Evolutionary conservation across 2,329 filamentous ascomycete species (phyloP), one percentile per base, ranked within the genome.

Genomic region (Xylariaceae sp.): DNA sequence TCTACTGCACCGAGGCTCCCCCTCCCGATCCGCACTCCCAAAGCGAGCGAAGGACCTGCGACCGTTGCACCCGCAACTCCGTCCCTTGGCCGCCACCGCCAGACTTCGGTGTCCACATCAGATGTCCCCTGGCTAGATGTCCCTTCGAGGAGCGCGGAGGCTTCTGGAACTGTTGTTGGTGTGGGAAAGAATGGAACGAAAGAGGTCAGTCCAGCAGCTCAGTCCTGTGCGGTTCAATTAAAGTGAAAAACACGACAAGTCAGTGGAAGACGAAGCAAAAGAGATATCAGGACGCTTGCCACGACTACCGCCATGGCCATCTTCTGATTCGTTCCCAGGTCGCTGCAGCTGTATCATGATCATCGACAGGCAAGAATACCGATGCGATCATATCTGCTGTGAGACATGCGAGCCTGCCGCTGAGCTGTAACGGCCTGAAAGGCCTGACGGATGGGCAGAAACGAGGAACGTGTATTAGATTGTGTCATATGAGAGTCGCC

Each of bases 101-200:
- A 4, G 75, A 76, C 62, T 77, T 76, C 66, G 73, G 73, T 30
- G 53, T 56, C 4, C 68, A 73, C 55, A 67, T 76, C 52, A 74
- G 75, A 60, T 82, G 80, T 63, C 77, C 78, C 50, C 68, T 81
- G 58, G 64, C 74, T 6, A 72, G 73, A 53, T 82, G 80, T 57
- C 79, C 80, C 6, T 82, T 80, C 64, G 78, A 81, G 69, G 70
- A 72, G 52, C 76, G 77, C 59, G 76, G 78, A 58, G 74, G 80
- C 37, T 75, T 69, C 62, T 83, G 80, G 80, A 80, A 80, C 69
- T 82, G 80, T 69, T 82, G 80, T 69, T 82, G 79, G 79, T 82
- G 80, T 59, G 80, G 80, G 34, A 81, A 82, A 65, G 72, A 73
- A n/a, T 77, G 77, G 74, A 82, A 83, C 65, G 73, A 74, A 50